Evolutionary conservation across 805 yeast species (phyloP), one percentile per base, ranked within the genome.

Genomic region (Hanseniaspora guilliermondii): DNA sequence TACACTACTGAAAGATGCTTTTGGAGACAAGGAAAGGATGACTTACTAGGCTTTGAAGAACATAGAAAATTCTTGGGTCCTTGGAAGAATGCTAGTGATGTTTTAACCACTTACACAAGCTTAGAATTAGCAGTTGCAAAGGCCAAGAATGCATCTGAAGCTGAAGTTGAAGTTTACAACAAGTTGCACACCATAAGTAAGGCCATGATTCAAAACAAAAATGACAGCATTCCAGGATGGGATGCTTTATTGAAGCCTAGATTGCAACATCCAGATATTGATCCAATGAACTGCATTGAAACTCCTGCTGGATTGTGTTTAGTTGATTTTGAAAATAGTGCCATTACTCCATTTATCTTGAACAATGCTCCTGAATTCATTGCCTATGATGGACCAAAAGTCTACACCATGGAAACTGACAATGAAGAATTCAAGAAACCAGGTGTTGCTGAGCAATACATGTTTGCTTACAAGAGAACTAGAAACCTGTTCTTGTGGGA

Each of bases 401-500:
- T 93, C 52, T 89, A 81, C 72, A 77, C 83, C 62, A 70, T 83
- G 60, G 77, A 78, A 53, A 80, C 83, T 54, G 96, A 88, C 56
- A 75, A 87, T 57, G 87, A 84, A 44, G 80, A 79, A 49, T 89
- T 73, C 67, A 79, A 78, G 3, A 70, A 75, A 54, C 70, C 89
- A 69, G 78, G 78, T 49, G 94, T 84, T 41, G 70, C 77, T 44
- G 93, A 87, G 59, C 89, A 89, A 66, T 85, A 85, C 62, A 82
- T 83, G 62, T 89, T 85, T 70, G 86, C 91, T 82, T 82, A 82
- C 68, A 81, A 81, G 61, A 81, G 91, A 68, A 89, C 97, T 5
- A 82, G 96, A 74, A 87, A 89, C 66, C 95, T 91, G 69, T 82
- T 84, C 61, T 69, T 85, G 56, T 91, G 95, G 89, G 97, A 91